These are phyloP conservation scores for Aureobasidium sp. DNA, from an alignment of 2,329 filamentous ascomycete species.

Conservation along the genomic window DNA sequence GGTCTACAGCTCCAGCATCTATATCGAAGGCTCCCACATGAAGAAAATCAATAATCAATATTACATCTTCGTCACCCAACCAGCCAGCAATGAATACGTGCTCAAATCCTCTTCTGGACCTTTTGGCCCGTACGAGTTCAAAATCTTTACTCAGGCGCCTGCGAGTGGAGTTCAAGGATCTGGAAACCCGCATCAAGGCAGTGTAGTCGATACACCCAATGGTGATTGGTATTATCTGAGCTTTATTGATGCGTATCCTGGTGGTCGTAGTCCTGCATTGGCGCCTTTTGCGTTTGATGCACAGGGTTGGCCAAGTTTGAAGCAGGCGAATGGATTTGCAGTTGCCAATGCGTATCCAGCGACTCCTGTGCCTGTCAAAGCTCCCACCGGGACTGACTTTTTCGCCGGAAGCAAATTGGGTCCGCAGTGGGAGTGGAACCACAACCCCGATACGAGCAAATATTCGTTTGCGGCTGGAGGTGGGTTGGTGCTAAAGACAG, in stretches of 20 bases:
- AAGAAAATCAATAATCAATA: slow-evolving; percentile 52
- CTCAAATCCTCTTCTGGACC: slow-evolving; percentile 40
- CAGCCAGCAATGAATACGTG: slow-evolving; percentile 42
- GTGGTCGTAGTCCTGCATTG: slow-evolving; percentile 51
- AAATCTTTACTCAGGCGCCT: slow-evolving; percentile 40
- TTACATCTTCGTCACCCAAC: slow-evolving; percentile 48
- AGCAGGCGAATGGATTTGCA: slow-evolving; percentile 42
- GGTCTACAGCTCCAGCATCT: slow-evolving; percentile 37
- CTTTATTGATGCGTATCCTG: slow-evolving; percentile 51
- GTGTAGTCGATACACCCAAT: slow-evolving; percentile 45
- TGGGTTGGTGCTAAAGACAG: slow-evolving; percentile 41
- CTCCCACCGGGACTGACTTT: slow-evolving; percentile 37
- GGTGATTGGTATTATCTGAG: slow-evolving; percentile 55
- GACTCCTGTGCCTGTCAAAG: slow-evolving; percentile 27
- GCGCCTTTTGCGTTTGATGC: slow-evolving; percentile 47
- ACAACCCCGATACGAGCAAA: slow-evolving; percentile 49
- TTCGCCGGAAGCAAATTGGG: slow-evolving; percentile 41
- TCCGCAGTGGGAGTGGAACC: slow-evolving; percentile 55
- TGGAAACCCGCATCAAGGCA: slow-evolving; percentile 45
- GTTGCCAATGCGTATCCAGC: slow-evolving; percentile 31
- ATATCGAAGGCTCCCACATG: slow-evolving; percentile 47
- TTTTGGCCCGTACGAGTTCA: slow-evolving; percentile 48
- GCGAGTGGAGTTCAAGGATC: slow-evolving; percentile 36
- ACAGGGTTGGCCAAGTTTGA: slow-evolving; percentile 47
- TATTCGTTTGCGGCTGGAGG: slow-evolving; percentile 38